These are phyloP conservation scores for Ilex paraguariensis DNA, from an alignment of 305 asterid species.

Conservation along the genomic window DNA sequence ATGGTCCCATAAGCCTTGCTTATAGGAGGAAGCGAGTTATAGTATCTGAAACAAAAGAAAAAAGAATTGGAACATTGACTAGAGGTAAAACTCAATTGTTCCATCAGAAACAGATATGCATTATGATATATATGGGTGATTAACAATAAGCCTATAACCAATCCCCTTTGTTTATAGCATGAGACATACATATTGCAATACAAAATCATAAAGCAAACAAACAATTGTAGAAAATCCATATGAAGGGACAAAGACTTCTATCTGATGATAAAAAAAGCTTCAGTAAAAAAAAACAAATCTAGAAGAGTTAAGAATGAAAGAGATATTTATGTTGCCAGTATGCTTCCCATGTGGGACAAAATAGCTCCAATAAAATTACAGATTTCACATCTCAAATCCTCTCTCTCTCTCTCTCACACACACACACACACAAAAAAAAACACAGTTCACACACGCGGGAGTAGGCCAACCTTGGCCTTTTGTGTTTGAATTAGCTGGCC, in stretches of 20 bases:
- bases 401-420: too few relatives aligned
- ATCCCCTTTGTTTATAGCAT: neutral
- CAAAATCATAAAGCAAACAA: neutral
- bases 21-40: slow-evolving; percentile 91
- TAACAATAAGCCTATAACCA: neutral
- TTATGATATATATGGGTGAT: neutral
- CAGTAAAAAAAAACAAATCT: too few relatives aligned
- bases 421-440: too few relatives aligned
- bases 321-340: too few relatives aligned
- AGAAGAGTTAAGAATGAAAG: too few relatives aligned
- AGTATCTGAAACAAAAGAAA: slow-evolving; percentile 48
- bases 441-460: too few relatives aligned
- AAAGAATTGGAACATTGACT: neutral
- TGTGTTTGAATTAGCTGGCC: neutral
- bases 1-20: slow-evolving; percentile 90
- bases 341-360: too few relatives aligned
- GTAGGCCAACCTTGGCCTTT: too few relatives aligned
- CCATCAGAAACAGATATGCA: neutral
- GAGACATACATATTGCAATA: neutral
- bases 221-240: neutral
- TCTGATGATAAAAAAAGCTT: neutral
- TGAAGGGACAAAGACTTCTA: neutral
- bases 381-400: too few relatives aligned
- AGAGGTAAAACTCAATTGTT: slow-evolving; percentile 4
- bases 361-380: too few relatives aligned